Conservation (phyloP, 768 basidiomycete genomes). For the Antrodiella citrinella region DNA sequence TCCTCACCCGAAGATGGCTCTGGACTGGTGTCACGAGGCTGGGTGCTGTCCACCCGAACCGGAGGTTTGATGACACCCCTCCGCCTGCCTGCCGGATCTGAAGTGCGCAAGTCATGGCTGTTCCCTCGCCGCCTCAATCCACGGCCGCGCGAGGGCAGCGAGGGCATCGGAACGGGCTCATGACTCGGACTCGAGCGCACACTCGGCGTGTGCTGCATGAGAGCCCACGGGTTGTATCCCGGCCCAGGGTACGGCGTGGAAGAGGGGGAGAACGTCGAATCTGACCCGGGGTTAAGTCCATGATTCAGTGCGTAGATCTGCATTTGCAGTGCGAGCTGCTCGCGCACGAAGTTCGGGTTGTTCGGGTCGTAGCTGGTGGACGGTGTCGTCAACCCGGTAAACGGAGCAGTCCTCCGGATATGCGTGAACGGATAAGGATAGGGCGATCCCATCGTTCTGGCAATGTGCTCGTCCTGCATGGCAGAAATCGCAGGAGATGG, state of each 20-base stretch:
- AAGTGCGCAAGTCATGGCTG: slow-evolving; percentile 23
- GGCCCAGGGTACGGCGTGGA: slow-evolving; percentile 63
- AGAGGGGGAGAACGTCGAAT: slow-evolving; percentile 73
- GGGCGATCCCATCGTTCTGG: slow-evolving; percentile 50
- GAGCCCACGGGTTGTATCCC: slow-evolving; percentile 68
- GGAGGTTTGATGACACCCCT: slow-evolving; percentile 47
- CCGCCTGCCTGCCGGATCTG: slow-evolving; percentile 14
- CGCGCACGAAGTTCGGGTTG: slow-evolving; percentile 46
- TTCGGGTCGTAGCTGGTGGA: slow-evolving; percentile 31
- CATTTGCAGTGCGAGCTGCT: slow-evolving; percentile 70
- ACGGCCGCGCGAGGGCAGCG: slow-evolving; percentile 36
- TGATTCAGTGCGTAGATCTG: slow-evolving; percentile 72
- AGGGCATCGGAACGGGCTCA: slow-evolving; percentile 51
- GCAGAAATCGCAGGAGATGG: slow-evolving; percentile 59
- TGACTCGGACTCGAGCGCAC: slow-evolving; percentile 67
- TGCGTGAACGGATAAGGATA: slow-evolving; percentile 75
- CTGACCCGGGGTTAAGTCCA: slow-evolving; percentile 49
- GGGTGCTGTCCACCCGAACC: slow-evolving; percentile 75
- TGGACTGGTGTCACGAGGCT: slow-evolving; percentile 74
- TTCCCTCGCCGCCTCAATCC: slow-evolving; percentile 39
- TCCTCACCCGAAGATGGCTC: slow-evolving; percentile 74
- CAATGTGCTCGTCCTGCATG: slow-evolving; percentile 32
- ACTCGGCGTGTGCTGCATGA: slow-evolving; percentile 50
- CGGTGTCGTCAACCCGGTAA: slow-evolving; percentile 27
- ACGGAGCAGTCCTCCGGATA: slow-evolving; percentile 45